Evolutionary conservation across 2,329 filamentous ascomycete species (phyloP).

Genomic region (Ascochyta fabae): DNA sequence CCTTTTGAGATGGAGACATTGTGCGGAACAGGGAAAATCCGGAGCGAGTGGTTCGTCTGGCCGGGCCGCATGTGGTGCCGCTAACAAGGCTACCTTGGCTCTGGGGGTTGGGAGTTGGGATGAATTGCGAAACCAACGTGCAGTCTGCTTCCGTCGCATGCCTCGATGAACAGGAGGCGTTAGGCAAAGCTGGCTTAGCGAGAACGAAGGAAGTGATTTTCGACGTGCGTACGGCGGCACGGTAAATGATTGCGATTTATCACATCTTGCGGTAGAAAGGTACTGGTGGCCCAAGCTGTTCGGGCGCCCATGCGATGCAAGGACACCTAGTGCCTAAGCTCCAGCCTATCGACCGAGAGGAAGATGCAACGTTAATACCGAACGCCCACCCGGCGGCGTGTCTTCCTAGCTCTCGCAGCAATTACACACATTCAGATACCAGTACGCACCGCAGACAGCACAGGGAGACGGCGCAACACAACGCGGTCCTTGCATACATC

Average conservation of each 20-base stretch:
- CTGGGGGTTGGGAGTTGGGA: not conserved
- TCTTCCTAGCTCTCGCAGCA: conserved; percentile 7
- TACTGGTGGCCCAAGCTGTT: conserved; percentile 18
- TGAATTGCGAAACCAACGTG: not conserved
- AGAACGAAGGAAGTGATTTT: conserved; percentile 6
- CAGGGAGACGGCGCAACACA: conserved; percentile 10
- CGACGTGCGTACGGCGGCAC: conserved; percentile 18
- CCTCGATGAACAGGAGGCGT: not conserved
- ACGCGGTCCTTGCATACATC: conserved; percentile 10
- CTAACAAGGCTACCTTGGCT: conserved; percentile 6
- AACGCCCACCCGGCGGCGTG: conserved; percentile 14
- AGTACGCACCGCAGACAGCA: conserved; percentile 6
- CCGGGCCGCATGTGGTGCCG: conserved; percentile 18
- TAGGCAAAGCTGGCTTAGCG: conserved; percentile 3
- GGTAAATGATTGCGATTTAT: conserved; percentile 17
- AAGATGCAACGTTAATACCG: conserved; percentile 19
- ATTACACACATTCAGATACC: conserved; percentile 10
- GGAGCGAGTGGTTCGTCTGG: conserved; percentile 12
- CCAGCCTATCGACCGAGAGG: conserved; percentile 18
- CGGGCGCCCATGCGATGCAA: conserved; percentile 16
- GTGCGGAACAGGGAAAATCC: conserved; percentile 7
- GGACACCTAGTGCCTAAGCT: conserved; percentile 17
- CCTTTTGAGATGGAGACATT: not conserved
- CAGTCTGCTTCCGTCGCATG: not conserved
- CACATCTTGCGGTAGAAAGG: conserved; percentile 14